These are phyloP conservation scores for Aspergillus kassunensis DNA, from an alignment of 495 filamentous ascomycete species.

Conservation along the genomic window DNA sequence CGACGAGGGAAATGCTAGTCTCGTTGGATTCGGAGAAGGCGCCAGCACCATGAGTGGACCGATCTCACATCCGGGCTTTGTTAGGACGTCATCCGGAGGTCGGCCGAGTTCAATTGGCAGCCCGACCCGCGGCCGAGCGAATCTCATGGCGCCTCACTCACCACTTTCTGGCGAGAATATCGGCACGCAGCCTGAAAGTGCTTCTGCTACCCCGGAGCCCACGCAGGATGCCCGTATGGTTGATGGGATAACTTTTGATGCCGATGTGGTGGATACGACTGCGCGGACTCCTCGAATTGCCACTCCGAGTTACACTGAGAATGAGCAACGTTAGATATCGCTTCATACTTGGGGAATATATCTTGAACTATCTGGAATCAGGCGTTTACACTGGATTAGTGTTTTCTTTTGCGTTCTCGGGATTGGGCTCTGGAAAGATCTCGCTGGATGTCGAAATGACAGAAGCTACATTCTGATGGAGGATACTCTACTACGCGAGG, in stretches of 20 bases:
- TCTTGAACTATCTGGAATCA: background rate
- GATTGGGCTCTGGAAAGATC: background rate
- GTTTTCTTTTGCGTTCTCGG: background rate
- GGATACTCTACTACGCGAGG: background rate
- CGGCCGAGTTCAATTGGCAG: conserved; percentile 37
- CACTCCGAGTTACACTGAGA: conserved; percentile 19
- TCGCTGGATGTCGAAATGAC: too few species aligned
- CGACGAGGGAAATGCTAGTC: conserved; percentile 68
- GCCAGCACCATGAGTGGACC: conserved; percentile 75
- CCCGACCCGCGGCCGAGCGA: conserved; percentile 25
- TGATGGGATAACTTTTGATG: conserved; percentile 54
- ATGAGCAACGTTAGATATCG: background rate
- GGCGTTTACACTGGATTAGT: background rate
- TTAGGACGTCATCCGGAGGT: conserved; percentile 31
- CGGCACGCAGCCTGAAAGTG: conserved; percentile 15
- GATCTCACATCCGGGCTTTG: conserved; percentile 45
- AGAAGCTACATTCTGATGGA: too few species aligned
- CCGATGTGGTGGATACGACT: conserved; percentile 51
- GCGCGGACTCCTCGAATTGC: conserved; percentile 39
- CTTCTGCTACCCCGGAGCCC: conserved; percentile 38
- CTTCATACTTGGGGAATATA: too few species aligned
- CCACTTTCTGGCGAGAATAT: conserved; percentile 23
- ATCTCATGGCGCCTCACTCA: conserved; percentile 19
- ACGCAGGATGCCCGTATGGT: conserved; percentile 48
- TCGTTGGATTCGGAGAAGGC: conserved; percentile 86